A percentile compares a stretch with the other conserved stretches of the same genome.
These are phyloP conservation scores for Ilyonectria destructans DNA, from an alignment of 2,329 filamentous ascomycete genomes.

Conservation along the genomic window DNA sequence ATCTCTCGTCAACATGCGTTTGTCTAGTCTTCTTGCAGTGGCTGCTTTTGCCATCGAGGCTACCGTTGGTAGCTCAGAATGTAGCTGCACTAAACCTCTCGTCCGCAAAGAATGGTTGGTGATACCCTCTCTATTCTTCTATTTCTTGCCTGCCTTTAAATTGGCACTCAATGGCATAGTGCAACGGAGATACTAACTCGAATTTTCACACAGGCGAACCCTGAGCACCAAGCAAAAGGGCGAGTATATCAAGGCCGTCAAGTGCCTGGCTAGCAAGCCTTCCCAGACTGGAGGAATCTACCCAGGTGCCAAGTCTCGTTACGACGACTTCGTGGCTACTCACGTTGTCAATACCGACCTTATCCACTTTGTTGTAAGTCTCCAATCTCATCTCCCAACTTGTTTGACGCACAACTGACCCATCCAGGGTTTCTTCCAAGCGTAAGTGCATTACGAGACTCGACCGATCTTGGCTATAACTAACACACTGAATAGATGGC, in stretches of 20 bases:
- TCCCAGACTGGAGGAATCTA: constrained; percentile 35
- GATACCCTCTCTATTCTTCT: background rate
- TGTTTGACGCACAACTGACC: background rate
- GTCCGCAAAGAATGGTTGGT: constrained; percentile 41
- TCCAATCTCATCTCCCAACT: background rate
- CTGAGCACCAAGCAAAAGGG: constrained; percentile 39
- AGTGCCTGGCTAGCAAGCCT: constrained; percentile 42
- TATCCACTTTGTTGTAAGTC: constrained; percentile 47
- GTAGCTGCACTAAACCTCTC: constrained; percentile 31
- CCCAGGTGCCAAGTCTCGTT: constrained; percentile 42
- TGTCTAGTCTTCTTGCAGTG: constrained; percentile 22
- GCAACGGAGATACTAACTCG: background rate
- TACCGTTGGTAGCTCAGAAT: constrained; percentile 21
- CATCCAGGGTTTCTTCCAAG: constrained; percentile 33
- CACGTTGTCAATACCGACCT: constrained; percentile 44
- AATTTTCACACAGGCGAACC: constrained; percentile 32
- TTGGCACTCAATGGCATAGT: background rate
- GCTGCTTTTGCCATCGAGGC: constrained; percentile 25
- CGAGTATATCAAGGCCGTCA: constrained; percentile 44
- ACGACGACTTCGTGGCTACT: constrained; percentile 48
- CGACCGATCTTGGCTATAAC: background rate
- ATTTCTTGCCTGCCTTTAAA: background rate
- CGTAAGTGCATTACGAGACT: constrained; percentile 10
- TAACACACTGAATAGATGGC: constrained; percentile 31
- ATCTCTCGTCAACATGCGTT: constrained; percentile 19